These are phyloP conservation scores for Polyporus arcularius DNA, from an alignment of 768 basidiomycete genomes.

Conservation along the genomic window DNA sequence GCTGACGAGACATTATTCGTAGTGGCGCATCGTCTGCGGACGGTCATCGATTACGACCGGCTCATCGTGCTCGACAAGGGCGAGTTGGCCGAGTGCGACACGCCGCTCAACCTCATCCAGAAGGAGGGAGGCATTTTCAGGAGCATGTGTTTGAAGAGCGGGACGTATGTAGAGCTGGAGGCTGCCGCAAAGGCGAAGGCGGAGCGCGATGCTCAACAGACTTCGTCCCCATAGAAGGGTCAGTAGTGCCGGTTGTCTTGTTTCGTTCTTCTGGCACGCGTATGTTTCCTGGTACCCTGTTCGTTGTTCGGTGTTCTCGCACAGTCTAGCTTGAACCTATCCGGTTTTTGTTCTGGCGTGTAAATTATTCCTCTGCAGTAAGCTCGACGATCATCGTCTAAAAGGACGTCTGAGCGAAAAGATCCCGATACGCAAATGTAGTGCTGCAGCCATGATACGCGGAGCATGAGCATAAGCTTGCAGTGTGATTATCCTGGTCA, in stretches of 20 bases:
- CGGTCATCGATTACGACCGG: slow-evolving; percentile 80
- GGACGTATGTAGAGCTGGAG: slow-evolving; percentile 63
- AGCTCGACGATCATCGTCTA: no score
- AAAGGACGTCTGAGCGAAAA: no score
- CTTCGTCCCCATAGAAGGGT: not conserved
- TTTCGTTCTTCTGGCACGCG: not conserved
- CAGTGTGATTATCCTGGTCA: no score
- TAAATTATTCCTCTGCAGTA: no score
- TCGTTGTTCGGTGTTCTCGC: no score
- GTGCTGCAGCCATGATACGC: no score
- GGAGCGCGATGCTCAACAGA: slow-evolving; percentile 11
- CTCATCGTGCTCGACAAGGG: slow-evolving; percentile 81
- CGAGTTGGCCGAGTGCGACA: slow-evolving; percentile 48
- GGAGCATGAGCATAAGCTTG: no score
- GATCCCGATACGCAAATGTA: no score
- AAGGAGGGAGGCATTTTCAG: slow-evolving; percentile 51
- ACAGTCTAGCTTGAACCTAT: no score
- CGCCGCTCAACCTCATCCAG: slow-evolving; percentile 49
- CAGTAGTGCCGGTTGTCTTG: not conserved
- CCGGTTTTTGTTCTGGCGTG: no score
- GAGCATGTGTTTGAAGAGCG: slow-evolving; percentile 61
- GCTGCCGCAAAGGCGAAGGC: slow-evolving; percentile 50
- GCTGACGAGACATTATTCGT: slow-evolving; percentile 8
- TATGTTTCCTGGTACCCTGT: no score
- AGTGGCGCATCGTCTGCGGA: slow-evolving; percentile 76